Base-by-base conservation (phyloP, 1,284 basidiomycete genomes). In the Sphaerobolus stellatus region DNA sequence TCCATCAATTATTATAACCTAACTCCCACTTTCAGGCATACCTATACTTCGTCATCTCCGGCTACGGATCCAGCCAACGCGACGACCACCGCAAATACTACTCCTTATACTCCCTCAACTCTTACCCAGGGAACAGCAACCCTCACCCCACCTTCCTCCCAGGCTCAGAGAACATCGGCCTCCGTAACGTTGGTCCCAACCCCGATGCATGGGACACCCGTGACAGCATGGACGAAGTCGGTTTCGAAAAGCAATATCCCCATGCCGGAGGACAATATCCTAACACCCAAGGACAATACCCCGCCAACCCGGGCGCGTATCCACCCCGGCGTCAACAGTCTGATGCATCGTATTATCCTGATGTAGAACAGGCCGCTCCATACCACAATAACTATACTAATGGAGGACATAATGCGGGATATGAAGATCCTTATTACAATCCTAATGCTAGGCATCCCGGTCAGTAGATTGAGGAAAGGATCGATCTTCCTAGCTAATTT, bases 11-110 rank as follows among this genome's bases (percentile, higher is more conserved):
- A 55, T 61, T 52, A 22, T 50, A 52, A 16, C 27, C 29, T 41
- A 34, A 36, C 38, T 50, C 20, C 47, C 48, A 28, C 34, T 47
- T 46, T 1, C 63, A 93, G 90, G 61, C 75, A 27, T 92, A 93
- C 68, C 75, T 92, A 50, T 81, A 79, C 62, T 67, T 88, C 58
- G 78, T 94, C 40, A 66, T 92, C 31, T 81, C 82, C 8, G 83
- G 84, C 4, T 97, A 94, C 70, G 81, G 86, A 9, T 73, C 76
- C 16, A 80, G 81, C 20, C 92, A 95, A 68, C 84, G 84, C 30
- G 77, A 75, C 29, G 92, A 93, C 66, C 91, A 93, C 68, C 81
- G 82, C 59, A 84, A 88, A 62, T 94, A 92, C 68, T 84, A 88
- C 66, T 82, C 83, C 24, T 76, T 92, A 56, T 84, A 86, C 69